These are phyloP conservation scores for bread wheat (Triticum aestivum) DNA, from an alignment of 176 grass and related monocot species.

Conservation along the genomic window IWGSC_CS_RefSeq_v2.1 NC_057810.1:384838063-384838562, in stretches of 20 bases:
- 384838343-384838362: not conserved
- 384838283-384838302: not conserved
- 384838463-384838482: too few relatives aligned
- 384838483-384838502: too few relatives aligned
- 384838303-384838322: not conserved
- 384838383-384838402: not conserved
- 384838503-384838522: too few relatives aligned
- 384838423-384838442: too few relatives aligned
- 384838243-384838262: not conserved
- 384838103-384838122: too few relatives aligned
- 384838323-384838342: not conserved
- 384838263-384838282: not conserved
- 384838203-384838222: not conserved
- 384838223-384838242: slow-evolving; percentile 14
- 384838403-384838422: not conserved
- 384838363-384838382: not conserved
- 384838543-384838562: too few relatives aligned
- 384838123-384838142: too few relatives aligned
- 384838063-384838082: too few relatives aligned
- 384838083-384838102: too few relatives aligned
- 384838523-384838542: too few relatives aligned
- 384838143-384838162: too few relatives aligned
- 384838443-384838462: too few relatives aligned
- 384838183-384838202: not conserved
- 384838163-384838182: not conserved